Evolutionary conservation across 331 rosid genomes (phyloP), one percentile per base, ranked within the genome.

Genomic region (Rosa hybrid): DNA sequence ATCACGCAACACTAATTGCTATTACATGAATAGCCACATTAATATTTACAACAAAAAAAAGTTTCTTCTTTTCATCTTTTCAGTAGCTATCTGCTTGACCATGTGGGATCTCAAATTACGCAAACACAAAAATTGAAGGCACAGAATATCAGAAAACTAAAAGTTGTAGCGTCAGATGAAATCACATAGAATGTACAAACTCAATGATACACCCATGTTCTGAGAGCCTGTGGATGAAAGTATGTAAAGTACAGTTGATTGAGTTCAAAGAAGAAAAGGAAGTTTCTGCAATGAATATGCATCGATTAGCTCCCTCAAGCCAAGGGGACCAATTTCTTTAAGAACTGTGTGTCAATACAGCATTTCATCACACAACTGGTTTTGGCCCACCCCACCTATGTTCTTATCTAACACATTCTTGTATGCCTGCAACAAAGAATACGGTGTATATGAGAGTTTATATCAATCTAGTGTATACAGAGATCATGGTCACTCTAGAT

Each of bases 321-420:
- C 48, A 49, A 30, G 17, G 60, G 89, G 84, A 80, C 84, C 84
- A 83, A 56, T 79, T 87, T 77, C 74, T 70, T 73, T 81, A 67
- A 65, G 85, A 67, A 72, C 67, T 54, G 49, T 57, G 44, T 23
- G 69, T 34, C 38, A 74, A 80, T 20, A 25, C 51, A 27, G 38
- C 76, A 41, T 50, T 71, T 87, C 81, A 67, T 83, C 85, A 77
- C 68, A 70, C 17, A 78, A 83, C 60, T 17, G 81, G 76, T 83
- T 88, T 88, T 79, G 86, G 86, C 88, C 86, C 87, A 74, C 85
- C 86, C 73, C 88, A 84, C 94, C 92, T 85, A 89, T 81, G 78
- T 86, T 91, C 85, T 92, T 94, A 76, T 89, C 93, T 89, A 87
- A 80, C 74, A 91, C 94, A 41, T 83, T 91, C 85, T 85, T 89